Evolutionary conservation across 139 green algal species (phyloP), one percentile per base, ranked within the genome.

Genomic region (Chlamydomonas schloesseri): DNA sequence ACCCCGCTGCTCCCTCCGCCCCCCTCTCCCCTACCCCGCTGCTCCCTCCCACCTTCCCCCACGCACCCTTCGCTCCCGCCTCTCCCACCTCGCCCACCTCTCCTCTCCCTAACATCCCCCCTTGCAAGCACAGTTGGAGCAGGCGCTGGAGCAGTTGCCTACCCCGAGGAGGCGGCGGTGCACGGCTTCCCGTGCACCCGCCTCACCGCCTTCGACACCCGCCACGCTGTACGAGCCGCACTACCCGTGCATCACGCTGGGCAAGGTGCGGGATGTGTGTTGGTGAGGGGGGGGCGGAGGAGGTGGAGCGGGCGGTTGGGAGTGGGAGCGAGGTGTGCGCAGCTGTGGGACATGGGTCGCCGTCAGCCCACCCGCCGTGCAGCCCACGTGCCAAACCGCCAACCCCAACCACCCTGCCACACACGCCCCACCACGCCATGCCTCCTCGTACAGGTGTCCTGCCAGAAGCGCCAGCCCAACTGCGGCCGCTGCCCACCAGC

Each of bases 231-330:
- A 98, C 86, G 96, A 98, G 94, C 93, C 98, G 71, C 96, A 98
- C 91, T 98, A 98, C 90, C 93, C 95, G 46, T 96, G 97, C 92
- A 98, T 98, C 82, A 98, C 96, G 0, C 93, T 98, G 55, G 96
- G 95, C 33, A 98, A 98, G 92, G 94, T 96, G 69, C 64, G 90
- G 9, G 74, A 62, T 1, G 57, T 53, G 28, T 31, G 71, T n/a
- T n/a, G n/a, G n/a, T n/a, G 24, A n/a, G 10, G 73, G 18, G 24
- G 73, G 5, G 5, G 42, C 42, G n/a, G n/a, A n/a, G n/a, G n/a
- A n/a, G n/a, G 42, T 50, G 42, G 42, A 50, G 8, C 6, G 14
- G n/a, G 23, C 6, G 28, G 42, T 28, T 65, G n/a, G 15, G 29
- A 18, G 47, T 4, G 42, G 42, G 42, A n/a, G n/a, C n/a, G n/a